These are phyloP conservation scores for Heterobasidion irregulare DNA, from an alignment of 1,284 basidiomycete species.

Conservation along the genomic window DNA sequence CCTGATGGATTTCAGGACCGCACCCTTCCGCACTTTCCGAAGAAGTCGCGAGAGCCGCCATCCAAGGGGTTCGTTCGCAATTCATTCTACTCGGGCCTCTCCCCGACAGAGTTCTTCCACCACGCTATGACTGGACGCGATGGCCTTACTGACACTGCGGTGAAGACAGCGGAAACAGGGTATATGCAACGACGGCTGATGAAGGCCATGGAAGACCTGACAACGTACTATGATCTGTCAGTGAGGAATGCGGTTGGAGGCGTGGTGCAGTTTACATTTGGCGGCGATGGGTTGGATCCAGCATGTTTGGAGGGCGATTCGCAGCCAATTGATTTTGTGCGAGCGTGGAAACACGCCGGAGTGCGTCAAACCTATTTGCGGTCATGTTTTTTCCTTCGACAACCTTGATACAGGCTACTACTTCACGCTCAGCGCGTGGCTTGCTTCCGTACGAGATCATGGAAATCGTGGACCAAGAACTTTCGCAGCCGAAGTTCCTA, in stretches of 20 bases:
- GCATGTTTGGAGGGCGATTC: slow-evolving; percentile 93
- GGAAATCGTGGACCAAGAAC: slow-evolving; percentile 61
- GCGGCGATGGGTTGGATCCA: slow-evolving; percentile 96
- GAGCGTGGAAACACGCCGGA: slow-evolving; percentile 84
- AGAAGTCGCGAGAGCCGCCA: slow-evolving; percentile 95
- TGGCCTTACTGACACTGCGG: slow-evolving; percentile 97
- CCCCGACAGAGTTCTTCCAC: slow-evolving; percentile 95
- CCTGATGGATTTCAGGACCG: slow-evolving; percentile 99
- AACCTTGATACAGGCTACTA: slow-evolving; percentile 42
- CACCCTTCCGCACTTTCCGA: slow-evolving; percentile 96
- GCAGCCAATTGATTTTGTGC: slow-evolving; percentile 83
- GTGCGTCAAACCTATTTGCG: slow-evolving; percentile 37
- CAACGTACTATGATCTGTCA: slow-evolving; percentile 92
- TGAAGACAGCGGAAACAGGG: slow-evolving; percentile 98
- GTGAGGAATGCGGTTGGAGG: slow-evolving; percentile 96
- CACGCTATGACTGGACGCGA: slow-evolving; percentile 99
- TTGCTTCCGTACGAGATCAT: slow-evolving; percentile 87
- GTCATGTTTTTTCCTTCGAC: neutral
- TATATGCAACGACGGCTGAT: slow-evolving; percentile 99
- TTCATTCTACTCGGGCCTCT: slow-evolving; percentile 93
- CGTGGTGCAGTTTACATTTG: slow-evolving; percentile 95
- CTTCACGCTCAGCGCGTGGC: slow-evolving; percentile 46
- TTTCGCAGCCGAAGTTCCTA: slow-evolving; percentile 53
- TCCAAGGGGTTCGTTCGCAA: slow-evolving; percentile 98
- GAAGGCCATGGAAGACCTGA: slow-evolving; percentile 98